A percentile compares a stretch with the other conserved stretches of the same genome.
Evolutionary conservation across 495 filamentous ascomycete species (phyloP).

Genomic region (Xylaria curta): DNA sequence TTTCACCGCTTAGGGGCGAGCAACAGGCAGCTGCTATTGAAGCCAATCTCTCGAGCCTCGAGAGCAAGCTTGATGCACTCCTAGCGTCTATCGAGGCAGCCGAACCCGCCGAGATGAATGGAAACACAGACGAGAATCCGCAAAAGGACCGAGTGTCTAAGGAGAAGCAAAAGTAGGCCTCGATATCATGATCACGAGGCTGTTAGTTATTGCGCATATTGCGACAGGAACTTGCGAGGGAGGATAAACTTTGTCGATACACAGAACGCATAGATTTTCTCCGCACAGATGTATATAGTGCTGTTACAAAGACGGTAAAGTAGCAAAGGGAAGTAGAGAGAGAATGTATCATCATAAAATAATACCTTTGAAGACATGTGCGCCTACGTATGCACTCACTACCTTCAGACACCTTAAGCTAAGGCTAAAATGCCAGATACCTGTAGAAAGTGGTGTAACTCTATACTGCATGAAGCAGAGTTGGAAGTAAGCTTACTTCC

Average conservation of each 20-base stretch:
- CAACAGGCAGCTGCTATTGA: constrained; percentile 61
- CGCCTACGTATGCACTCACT: neutral
- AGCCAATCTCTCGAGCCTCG: constrained; percentile 55
- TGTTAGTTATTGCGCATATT: neutral
- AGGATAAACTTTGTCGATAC: neutral
- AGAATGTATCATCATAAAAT: neutral
- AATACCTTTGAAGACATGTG: neutral
- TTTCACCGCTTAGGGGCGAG: constrained; percentile 54
- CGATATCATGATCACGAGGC: neutral
- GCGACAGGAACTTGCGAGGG: neutral
- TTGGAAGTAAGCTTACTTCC: neutral
- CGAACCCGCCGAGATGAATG: neutral
- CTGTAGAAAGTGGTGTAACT: too few relatives aligned
- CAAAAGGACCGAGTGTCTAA: constrained; percentile 26
- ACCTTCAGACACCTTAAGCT: too few relatives aligned
- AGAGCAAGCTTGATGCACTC: constrained; percentile 61
- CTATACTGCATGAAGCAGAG: too few relatives aligned
- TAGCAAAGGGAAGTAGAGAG: neutral
- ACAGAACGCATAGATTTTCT: neutral
- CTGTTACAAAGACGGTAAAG: neutral
- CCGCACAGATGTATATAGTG: neutral
- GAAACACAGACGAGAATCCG: neutral
- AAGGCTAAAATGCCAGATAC: too few relatives aligned
- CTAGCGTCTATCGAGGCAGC: constrained; percentile 50
- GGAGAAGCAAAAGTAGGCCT: constrained; percentile 22